Evolutionary conservation across 2,329 filamentous ascomycete species (phyloP).

Genomic region (Colletotrichum liaoningense): DNA sequence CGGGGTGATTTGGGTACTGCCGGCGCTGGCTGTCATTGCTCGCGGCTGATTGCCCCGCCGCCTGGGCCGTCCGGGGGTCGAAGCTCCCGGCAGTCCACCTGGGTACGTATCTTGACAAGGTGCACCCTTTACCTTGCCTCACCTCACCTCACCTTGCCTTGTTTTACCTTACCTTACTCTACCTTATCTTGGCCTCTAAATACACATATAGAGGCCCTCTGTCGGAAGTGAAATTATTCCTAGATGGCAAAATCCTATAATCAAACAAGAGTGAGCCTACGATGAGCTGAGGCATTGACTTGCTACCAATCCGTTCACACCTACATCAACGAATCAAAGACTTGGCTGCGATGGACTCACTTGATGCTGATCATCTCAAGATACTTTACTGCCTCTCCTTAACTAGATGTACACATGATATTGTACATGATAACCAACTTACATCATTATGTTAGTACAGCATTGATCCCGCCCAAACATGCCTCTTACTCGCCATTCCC

Average conservation of each 20-base stretch:
- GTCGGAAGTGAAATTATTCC: too few species aligned
- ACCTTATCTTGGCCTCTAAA: too few species aligned
- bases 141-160: not conserved
- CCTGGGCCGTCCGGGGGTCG: not conserved
- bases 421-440: not conserved
- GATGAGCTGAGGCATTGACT: too few species aligned
- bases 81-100: not conserved
- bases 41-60: not conserved
- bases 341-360: too few species aligned
- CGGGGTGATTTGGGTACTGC: slow-evolving; percentile 25
- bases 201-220: too few species aligned
- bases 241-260: too few species aligned
- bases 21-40: not conserved
- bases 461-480: not conserved
- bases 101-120: not conserved
- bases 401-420: not conserved
- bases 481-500: not conserved
- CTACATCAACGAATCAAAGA: too few species aligned
- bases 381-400: not conserved
- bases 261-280: too few species aligned
- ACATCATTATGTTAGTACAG: not conserved
- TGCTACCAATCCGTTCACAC: too few species aligned
- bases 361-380: not conserved
- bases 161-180: too few species aligned
- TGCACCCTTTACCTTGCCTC: not conserved